Evolutionary conservation across 2,329 filamentous ascomycete genomes (phyloP).

Genomic region (Pestalotiopsis sp.): DNA sequence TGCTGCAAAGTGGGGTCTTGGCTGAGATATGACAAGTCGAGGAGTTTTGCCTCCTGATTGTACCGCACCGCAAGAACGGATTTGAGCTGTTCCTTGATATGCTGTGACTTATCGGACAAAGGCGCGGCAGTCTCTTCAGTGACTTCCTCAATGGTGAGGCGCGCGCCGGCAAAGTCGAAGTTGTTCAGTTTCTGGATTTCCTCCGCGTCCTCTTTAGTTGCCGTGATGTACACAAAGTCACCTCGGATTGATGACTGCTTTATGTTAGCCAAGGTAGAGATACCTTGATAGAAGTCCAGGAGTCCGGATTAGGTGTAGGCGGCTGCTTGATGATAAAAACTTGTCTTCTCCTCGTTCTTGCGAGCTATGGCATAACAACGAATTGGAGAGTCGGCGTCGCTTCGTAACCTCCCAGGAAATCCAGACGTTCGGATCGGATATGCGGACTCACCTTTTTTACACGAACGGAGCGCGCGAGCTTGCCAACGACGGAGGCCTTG

Average conservation of each 20-base stretch:
- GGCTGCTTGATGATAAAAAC: slow-evolving; percentile 31
- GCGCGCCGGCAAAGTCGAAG: slow-evolving; percentile 68
- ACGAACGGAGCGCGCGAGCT: slow-evolving; percentile 56
- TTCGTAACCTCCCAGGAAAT: slow-evolving; percentile 43
- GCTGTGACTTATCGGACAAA: slow-evolving; percentile 55
- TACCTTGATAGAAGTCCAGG: slow-evolving; percentile 40
- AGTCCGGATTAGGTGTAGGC: slow-evolving; percentile 38
- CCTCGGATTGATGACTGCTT: slow-evolving; percentile 70
- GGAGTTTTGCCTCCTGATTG: slow-evolving; percentile 68
- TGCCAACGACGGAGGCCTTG: slow-evolving; percentile 62
- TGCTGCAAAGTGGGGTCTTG: slow-evolving; percentile 71
- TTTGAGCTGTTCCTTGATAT: slow-evolving; percentile 70
- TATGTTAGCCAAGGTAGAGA: slow-evolving; percentile 66
- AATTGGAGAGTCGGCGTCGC: slow-evolving; percentile 41
- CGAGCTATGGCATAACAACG: slow-evolving; percentile 40
- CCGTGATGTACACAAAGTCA: slow-evolving; percentile 69
- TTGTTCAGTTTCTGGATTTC: slow-evolving; percentile 69
- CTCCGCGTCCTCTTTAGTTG: slow-evolving; percentile 65
- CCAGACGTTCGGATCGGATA: slow-evolving; percentile 43
- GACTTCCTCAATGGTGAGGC: slow-evolving; percentile 57
- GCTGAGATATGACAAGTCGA: slow-evolving; percentile 80
- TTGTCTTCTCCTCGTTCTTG: slow-evolving; percentile 42
- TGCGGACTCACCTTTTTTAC: slow-evolving; percentile 77
- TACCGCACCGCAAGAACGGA: slow-evolving; percentile 77
- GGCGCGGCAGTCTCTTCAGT: slow-evolving; percentile 40